Conservation (phyloP, 148 eudicot species). For the Chenopodium suecicum region DNA sequence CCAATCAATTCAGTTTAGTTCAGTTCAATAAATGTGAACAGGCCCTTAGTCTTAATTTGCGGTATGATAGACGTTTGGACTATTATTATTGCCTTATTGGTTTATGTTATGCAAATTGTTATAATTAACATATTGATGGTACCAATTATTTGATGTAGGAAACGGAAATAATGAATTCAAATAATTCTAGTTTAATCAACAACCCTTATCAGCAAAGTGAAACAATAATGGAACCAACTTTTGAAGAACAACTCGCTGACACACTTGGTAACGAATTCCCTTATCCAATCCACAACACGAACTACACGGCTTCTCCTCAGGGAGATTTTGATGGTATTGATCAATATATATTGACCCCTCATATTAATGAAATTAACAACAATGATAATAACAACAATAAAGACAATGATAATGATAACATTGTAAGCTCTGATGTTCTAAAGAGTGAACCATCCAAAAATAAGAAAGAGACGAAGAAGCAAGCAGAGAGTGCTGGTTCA, state of each 20-base stretch:
- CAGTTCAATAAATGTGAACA: no score
- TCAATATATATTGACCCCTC: neutral
- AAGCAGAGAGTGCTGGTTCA: neutral
- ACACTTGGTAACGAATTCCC: neutral
- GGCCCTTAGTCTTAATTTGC: no score
- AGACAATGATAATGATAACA: neutral
- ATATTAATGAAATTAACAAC: neutral
- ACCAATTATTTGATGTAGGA: neutral
- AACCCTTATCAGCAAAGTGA: neutral
- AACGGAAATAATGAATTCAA: neutral
- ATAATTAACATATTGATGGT: no score
- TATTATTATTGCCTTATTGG: no score
- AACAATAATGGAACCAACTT: slow-evolving; percentile 3
- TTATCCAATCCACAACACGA: neutral
- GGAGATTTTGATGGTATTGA: neutral
- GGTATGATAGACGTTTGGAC: no score
- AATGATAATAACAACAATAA: neutral
- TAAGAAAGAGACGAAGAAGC: neutral
- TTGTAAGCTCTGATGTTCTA: neutral
- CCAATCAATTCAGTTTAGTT: no score
- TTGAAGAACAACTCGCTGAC: neutral
- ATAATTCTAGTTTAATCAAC: neutral
- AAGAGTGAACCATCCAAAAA: neutral
- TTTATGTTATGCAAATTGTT: no score
- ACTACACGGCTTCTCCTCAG: neutral